A percentile compares a stretch with the other conserved stretches of the same genome.
Evolutionary conservation across 305 asterid genomes (phyloP).

Genomic region (Withania somnifera): DNA sequence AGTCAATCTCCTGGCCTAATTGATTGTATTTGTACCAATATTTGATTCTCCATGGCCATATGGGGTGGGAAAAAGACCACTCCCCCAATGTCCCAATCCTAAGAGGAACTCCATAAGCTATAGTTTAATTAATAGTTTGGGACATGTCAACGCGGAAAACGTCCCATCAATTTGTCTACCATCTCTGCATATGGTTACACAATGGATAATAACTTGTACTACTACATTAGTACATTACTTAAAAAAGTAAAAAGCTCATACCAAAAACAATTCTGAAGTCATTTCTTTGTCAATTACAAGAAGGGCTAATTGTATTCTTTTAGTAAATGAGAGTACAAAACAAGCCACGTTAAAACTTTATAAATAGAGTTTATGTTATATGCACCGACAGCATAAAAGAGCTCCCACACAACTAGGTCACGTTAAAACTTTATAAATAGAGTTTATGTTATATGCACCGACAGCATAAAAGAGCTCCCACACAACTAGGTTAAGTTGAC

Average conservation of each 20-base stretch:
- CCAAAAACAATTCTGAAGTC: not conserved
- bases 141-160: not conserved
- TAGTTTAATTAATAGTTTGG: not conserved
- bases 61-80: not conserved
- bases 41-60: not conserved
- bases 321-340: not conserved
- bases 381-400: not conserved
- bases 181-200: not conserved
- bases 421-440: too few relatives aligned
- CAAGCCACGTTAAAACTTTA: not conserved
- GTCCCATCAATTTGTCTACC: not conserved
- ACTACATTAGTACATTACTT: not conserved
- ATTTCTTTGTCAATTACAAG: not conserved
- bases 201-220: not conserved
- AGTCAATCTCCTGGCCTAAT: not conserved
- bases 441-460: not conserved
- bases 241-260: not conserved
- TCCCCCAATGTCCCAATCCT: not conserved
- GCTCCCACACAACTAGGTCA: not conserved
- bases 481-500: not conserved
- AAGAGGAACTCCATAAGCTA: not conserved
- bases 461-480: not conserved
- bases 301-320: not conserved
- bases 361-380: not conserved
- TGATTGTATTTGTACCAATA: not conserved